Evolutionary conservation across 345 rosid species (phyloP).

Genomic region (Noccaea bulbosa): DNA sequence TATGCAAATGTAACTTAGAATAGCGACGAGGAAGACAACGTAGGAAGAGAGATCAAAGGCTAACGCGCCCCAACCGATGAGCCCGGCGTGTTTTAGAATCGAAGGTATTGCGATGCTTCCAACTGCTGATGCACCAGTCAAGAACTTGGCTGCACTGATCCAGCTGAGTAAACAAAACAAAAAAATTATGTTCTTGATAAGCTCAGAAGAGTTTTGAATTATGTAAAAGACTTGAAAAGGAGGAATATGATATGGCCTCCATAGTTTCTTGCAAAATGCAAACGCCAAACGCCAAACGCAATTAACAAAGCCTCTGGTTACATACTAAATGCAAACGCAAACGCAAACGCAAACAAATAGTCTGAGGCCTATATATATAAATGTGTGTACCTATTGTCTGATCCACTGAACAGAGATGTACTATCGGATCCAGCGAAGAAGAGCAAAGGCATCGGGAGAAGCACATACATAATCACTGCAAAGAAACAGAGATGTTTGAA

Average conservation of each 20-base stretch:
- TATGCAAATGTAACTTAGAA: constrained; percentile 66
- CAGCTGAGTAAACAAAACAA: constrained; percentile 51
- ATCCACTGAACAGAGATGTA: constrained; percentile 62
- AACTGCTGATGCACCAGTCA: constrained; percentile 86
- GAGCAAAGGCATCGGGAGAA: constrained; percentile 92
- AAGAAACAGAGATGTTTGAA: constrained; percentile 2
- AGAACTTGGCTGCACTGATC: constrained; percentile 87
- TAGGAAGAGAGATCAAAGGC: constrained; percentile 83
- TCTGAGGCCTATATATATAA: neutral
- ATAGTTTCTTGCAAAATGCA: too few species aligned
- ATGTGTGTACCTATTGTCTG: constrained; percentile 55
- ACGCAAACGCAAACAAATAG: neutral
- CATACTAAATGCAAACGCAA: neutral
- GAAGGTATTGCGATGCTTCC: constrained; percentile 96
- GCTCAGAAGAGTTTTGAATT: neutral
- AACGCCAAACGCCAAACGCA: neutral
- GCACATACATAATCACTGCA: constrained; percentile 90
- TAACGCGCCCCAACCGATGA: constrained; percentile 95
- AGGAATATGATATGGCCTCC: neutral
- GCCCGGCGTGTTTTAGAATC: constrained; percentile 87
- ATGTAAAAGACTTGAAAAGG: neutral
- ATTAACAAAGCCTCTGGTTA: neutral
- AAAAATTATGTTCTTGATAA: constrained; percentile 4
- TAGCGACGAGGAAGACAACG: constrained; percentile 69
- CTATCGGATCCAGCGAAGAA: constrained; percentile 83